phyloP scores from a whole-genome alignment of 2,329 filamentous ascomycete genomes.

The Myriosclerotinia duriaeana region DNA sequence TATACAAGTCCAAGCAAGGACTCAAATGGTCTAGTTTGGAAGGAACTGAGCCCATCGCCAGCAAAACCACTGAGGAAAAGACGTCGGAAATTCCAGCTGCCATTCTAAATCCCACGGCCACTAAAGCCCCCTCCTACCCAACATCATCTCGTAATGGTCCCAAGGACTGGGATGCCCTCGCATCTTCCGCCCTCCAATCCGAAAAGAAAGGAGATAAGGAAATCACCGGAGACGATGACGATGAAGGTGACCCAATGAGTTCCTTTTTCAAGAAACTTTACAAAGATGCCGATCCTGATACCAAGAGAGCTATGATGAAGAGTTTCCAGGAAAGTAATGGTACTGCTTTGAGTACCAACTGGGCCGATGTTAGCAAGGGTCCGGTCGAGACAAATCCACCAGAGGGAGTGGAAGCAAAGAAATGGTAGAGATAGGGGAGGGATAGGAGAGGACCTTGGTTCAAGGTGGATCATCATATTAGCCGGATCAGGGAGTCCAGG shows the following conservation, averaged over 20 bases:
- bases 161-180: conserved; percentile 90
- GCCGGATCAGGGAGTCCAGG: conserved; percentile 1
- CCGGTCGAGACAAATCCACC: conserved; percentile 73
- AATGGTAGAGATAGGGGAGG: conserved; percentile 45
- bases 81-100: conserved; percentile 23
- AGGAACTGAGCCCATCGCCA: conserved; percentile 31
- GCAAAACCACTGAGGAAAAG: conserved; percentile 14
- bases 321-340: conserved; percentile 93
- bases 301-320: conserved; percentile 94
- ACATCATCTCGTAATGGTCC: conserved; percentile 80
- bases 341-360: conserved; percentile 88
- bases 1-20: conserved; percentile 65
- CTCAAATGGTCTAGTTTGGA: conserved; percentile 37
- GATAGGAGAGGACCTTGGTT: neutral
- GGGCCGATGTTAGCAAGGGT: conserved; percentile 73
- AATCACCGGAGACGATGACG: conserved; percentile 46
- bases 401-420: conserved; percentile 74
- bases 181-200: conserved; percentile 30
- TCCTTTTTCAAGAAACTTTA: conserved; percentile 90
- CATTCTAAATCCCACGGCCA: conserved; percentile 27
- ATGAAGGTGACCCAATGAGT: conserved; percentile 67
- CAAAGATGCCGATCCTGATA: conserved; percentile 72
- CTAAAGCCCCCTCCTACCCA: conserved; percentile 67
- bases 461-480: neutral
- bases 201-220: conserved; percentile 29